Base-by-base conservation (phyloP, 2,329 filamentous ascomycete species). In the Lecanicillium sp. region DNA sequence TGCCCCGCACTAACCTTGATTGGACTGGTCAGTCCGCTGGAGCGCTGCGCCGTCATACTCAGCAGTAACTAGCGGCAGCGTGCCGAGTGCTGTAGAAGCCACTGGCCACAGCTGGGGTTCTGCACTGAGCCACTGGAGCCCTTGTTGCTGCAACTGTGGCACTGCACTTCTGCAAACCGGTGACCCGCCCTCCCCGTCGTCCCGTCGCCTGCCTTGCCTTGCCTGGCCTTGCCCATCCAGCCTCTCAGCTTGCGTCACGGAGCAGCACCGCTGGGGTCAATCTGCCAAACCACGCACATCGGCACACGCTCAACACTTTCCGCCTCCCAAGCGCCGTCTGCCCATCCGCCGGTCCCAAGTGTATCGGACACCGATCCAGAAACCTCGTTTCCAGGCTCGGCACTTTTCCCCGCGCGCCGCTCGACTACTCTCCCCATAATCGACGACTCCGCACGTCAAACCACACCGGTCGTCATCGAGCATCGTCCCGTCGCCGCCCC, bases 161-260 rank as follows among this genome's bases (percentile, higher is more conserved):
- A n/a, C n/a, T n/a, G n/a, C n/a, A n/a, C n/a, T n/a, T 12, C 26
- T 29, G 26, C 26, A 29, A 29, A 29, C 26, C 26, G n/a, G n/a
- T n/a, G 23, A 27, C 37, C 44, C 36, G 44, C 45, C 38, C 27
- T 5, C 37, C 21, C 5, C 21, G n/a, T 36, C 37, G 15, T 36
- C 37, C 37, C 37, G 41, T 27, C 45, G 37, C 26, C 36, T 27
- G 41, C 26, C 29, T 21, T 35, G 27, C 17, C 37, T n/a, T n/a
- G n/a, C n/a, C n/a, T n/a, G n/a, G n/a, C n/a, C n/a, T n/a, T 35
- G 32, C 29, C 24, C 27, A 29, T 38, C 47, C 40, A 49, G 47
- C 40, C 47, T 49, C 46, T 49, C 46, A 49, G 40, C 47, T 49
- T 49, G 47, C 47, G 47, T 49, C 47, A 49, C 47, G 33, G 40